These are phyloP conservation scores for Terfezia claveryi DNA, from an alignment of 495 filamentous ascomycete genomes.

Conservation along the genomic window DNA sequence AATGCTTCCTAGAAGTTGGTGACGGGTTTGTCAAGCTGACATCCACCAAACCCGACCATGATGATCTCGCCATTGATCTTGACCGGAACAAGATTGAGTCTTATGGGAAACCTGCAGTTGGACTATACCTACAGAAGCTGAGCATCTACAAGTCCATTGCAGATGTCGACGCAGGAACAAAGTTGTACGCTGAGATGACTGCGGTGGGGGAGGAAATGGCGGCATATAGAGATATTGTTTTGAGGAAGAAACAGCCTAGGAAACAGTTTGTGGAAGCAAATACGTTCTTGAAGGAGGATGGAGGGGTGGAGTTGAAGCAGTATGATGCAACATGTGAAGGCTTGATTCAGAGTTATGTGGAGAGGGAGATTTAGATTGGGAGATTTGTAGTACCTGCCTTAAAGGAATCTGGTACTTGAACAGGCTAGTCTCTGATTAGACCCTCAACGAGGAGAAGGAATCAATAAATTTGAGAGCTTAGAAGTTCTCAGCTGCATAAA, in stretches of 20 bases:
- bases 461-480: too few species aligned
- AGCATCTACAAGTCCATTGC: slow-evolving; percentile 86
- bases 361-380: slow-evolving; percentile 37
- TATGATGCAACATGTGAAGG: slow-evolving; percentile 74
- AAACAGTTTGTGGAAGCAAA: slow-evolving; percentile 96
- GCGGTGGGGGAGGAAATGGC: slow-evolving; percentile 51
- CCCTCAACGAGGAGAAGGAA: too few species aligned
- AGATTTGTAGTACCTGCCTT: too few species aligned
- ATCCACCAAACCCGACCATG: slow-evolving; percentile 51
- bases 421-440: too few species aligned
- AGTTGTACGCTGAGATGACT: slow-evolving; percentile 66
- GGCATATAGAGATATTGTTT: slow-evolving; percentile 52
- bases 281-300: slow-evolving; percentile 44
- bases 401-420: too few species aligned
- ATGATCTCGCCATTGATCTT: slow-evolving; percentile 55
- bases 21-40: slow-evolving; percentile 62
- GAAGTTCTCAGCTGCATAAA: too few species aligned
- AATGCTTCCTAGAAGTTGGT: too few species aligned
- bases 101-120: slow-evolving; percentile 50
- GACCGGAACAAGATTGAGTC: slow-evolving; percentile 66
- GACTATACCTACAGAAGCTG: slow-evolving; percentile 71
- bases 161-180: slow-evolving; percentile 49
- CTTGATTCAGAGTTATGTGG: slow-evolving; percentile 76
- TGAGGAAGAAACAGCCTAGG: slow-evolving; percentile 69
- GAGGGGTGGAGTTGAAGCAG: slow-evolving; percentile 58